Percentiles rank a stretch among this genome's conserved stretches.
phyloP scores from a whole-genome alignment of 2,329 filamentous ascomycete genomes.

The Penicillium sp. region DNA sequence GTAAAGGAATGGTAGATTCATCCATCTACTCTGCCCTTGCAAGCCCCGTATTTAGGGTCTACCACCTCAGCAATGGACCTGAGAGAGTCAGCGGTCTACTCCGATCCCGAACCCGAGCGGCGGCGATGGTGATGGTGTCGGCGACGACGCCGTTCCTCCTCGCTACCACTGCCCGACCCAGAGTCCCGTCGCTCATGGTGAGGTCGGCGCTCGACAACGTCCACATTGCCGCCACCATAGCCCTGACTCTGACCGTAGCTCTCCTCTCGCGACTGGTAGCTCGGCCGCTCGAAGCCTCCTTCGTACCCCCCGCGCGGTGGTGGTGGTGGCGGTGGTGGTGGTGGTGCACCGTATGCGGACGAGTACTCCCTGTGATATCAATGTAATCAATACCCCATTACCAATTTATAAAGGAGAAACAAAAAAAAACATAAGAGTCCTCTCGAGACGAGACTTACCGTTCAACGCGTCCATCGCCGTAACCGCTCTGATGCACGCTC shows the following conservation, averaged over 20 bases:
- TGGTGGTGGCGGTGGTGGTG: conserved; percentile 19
- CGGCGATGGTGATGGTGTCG: conserved; percentile 29
- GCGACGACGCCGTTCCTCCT: conserved; percentile 24
- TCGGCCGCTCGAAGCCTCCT: conserved; percentile 24
- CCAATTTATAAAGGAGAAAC: neutral
- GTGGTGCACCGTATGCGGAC: conserved; percentile 28
- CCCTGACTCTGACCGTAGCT: conserved; percentile 28
- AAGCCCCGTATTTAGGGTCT: neutral
- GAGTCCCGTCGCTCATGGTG: conserved; percentile 33
- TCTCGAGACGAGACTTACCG: conserved; percentile 30
- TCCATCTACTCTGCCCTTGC: neutral
- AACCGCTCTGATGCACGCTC: conserved; percentile 19
- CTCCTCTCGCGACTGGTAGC: conserved; percentile 23
- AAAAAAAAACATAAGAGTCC: neutral
- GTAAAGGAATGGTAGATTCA: conserved; percentile 52
- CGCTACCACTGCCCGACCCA: conserved; percentile 31
- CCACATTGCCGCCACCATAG: conserved; percentile 24
- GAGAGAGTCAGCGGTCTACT: conserved; percentile 13
- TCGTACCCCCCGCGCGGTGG: conserved; percentile 24
- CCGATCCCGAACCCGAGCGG: conserved; percentile 31
- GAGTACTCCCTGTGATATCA: conserved; percentile 28
- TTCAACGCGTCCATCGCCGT: conserved; percentile 24
- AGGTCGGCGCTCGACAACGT: conserved; percentile 32
- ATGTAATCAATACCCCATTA: conserved; percentile 17
- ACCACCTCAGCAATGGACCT: neutral